A percentile compares a stretch with the other conserved stretches of the same genome.
Conservation (phyloP, 768 basidiomycete genomes). For the Collybia mongolica region DNA sequence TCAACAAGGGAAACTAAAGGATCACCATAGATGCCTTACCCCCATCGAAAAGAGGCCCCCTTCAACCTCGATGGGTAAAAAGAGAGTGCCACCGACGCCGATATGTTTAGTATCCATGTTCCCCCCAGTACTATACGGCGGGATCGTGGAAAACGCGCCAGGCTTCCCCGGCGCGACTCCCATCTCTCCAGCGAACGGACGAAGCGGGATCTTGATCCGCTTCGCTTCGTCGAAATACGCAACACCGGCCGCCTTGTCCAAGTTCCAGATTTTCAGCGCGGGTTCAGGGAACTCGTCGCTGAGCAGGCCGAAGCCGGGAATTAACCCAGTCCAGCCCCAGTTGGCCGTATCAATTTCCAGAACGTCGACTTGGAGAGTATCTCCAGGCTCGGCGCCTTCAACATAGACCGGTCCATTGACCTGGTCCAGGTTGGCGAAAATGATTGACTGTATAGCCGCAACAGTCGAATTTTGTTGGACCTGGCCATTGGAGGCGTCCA, state of each 20-base stretch:
- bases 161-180: conserved; percentile 50
- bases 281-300: conserved; percentile 53
- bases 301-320: conserved; percentile 60
- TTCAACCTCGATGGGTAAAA: conserved; percentile 55
- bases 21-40: conserved; percentile 30
- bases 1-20: background rate
- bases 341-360: conserved; percentile 48
- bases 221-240: conserved; percentile 52
- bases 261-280: conserved; percentile 53
- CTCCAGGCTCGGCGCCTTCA: conserved; percentile 49
- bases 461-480: conserved; percentile 42
- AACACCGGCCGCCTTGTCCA: conserved; percentile 36
- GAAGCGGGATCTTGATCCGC: conserved; percentile 47
- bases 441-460: conserved; percentile 33
- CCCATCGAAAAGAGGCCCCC: conserved; percentile 64
- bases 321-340: conserved; percentile 64
- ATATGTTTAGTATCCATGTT: conserved; percentile 63
- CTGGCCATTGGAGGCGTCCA: conserved; percentile 66
- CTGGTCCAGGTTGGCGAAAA: conserved; percentile 51
- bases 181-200: conserved; percentile 66
- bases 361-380: conserved; percentile 60
- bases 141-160: conserved; percentile 60
- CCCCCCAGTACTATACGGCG: conserved; percentile 60
- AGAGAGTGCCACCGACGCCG: conserved; percentile 53
- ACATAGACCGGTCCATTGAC: conserved; percentile 62